Percentiles rank a stretch among this genome's conserved stretches.
These are phyloP conservation scores for Ophiostoma sp. DNA, from an alignment of 2,329 filamentous ascomycete genomes.

Conservation along the genomic window DNA sequence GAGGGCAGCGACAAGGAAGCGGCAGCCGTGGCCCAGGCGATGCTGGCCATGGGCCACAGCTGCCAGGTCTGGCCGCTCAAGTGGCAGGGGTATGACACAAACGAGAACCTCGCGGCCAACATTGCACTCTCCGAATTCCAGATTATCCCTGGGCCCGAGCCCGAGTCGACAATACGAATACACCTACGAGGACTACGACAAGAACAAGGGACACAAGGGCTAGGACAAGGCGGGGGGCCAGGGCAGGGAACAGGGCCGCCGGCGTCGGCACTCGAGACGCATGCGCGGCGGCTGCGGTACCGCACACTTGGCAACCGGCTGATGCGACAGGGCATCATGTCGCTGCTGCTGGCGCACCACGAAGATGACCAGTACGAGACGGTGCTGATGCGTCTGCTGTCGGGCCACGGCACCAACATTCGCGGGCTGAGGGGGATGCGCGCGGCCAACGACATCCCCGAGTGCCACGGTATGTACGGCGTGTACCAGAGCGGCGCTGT, in stretches of 20 bases:
- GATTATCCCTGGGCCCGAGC: not conserved
- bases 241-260: slow-evolving; percentile 18
- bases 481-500: slow-evolving; percentile 65
- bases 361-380: slow-evolving; percentile 91
- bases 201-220: not conserved
- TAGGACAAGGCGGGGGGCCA: no score
- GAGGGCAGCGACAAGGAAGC: slow-evolving; percentile 56
- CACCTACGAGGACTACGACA: no score
- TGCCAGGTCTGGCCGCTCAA: slow-evolving; percentile 39
- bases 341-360: slow-evolving; percentile 81
- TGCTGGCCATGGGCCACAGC: slow-evolving; percentile 40
- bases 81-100: slow-evolving; percentile 51
- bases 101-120: no score
- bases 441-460: slow-evolving; percentile 69
- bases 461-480: slow-evolving; percentile 74
- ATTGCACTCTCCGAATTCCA: not conserved
- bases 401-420: slow-evolving; percentile 57
- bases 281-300: slow-evolving; percentile 74
- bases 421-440: slow-evolving; percentile 73
- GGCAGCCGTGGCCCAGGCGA: slow-evolving; percentile 42
- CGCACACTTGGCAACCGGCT: slow-evolving; percentile 66
- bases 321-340: slow-evolving; percentile 50
- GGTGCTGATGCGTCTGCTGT: slow-evolving; percentile 72
- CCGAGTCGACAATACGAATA: not conserved
- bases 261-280: slow-evolving; percentile 69